Evolutionary conservation across 169 alveolate genomes (phyloP).

Genomic region (Theileria orientalis): DNA sequence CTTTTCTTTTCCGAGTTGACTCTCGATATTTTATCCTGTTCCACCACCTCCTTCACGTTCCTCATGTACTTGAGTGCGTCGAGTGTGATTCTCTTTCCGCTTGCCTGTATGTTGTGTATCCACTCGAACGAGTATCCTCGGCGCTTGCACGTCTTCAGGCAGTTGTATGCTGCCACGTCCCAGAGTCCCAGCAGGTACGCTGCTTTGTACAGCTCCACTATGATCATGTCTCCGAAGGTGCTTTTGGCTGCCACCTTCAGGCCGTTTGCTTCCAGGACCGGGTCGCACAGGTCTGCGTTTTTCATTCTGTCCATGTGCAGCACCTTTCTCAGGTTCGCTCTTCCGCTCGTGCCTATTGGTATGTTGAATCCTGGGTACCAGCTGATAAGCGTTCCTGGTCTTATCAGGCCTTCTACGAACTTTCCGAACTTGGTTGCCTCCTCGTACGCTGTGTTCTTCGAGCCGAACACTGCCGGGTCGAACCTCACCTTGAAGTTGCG

Average conservation of each 20-base stretch:
- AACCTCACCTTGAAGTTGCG: constrained; percentile 11
- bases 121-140: constrained; percentile 69
- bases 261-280: constrained; percentile 70
- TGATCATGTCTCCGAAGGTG: constrained; percentile 77
- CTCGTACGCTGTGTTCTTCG: constrained; percentile 52
- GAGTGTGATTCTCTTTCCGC: constrained; percentile 58
- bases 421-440: constrained; percentile 47
- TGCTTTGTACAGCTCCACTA: constrained; percentile 72
- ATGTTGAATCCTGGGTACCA: constrained; percentile 79
- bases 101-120: constrained; percentile 63
- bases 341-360: constrained; percentile 77
- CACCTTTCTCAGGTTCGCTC: constrained; percentile 72
- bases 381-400: constrained; percentile 63
- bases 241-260: constrained; percentile 68
- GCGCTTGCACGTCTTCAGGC: constrained; percentile 72
- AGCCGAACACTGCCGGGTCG: constrained; percentile 7
- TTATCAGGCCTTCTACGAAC: constrained; percentile 44
- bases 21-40: constrained; percentile 20
- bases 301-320: constrained; percentile 73
- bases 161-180: constrained; percentile 75
- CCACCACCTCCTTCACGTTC: constrained; percentile 43
- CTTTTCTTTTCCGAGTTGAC: constrained; percentile 13
- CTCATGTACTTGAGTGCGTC: constrained; percentile 74
- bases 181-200: constrained; percentile 74
- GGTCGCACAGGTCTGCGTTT: constrained; percentile 69